A percentile compares a stretch with the other conserved stretches of the same genome.
Conservation (phyloP, 2,329 filamentous ascomycete genomes). For the Dendrostoma leiphaemia region DNA sequence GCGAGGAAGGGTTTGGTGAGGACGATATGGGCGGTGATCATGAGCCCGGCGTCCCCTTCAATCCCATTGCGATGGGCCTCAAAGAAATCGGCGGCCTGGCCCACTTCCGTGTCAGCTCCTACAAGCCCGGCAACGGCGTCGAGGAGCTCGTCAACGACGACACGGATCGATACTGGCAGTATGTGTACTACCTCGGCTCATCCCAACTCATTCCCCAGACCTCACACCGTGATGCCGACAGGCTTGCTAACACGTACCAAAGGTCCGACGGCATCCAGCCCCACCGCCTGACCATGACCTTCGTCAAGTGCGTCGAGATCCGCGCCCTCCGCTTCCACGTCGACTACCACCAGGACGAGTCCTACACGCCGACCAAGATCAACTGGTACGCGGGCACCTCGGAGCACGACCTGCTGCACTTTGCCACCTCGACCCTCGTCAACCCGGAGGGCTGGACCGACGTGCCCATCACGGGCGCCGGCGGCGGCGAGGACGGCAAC, state of each 20-base stretch:
- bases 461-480: slow-evolving; percentile 59
- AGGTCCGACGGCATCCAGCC: slow-evolving; percentile 83
- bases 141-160: slow-evolving; percentile 74
- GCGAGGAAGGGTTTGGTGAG: not conserved
- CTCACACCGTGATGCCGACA: too few relatives aligned
- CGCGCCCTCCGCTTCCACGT: slow-evolving; percentile 79
- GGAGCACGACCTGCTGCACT: slow-evolving; percentile 87
- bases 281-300: slow-evolving; percentile 76
- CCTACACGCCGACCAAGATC: slow-evolving; percentile 93
- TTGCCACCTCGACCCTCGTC: slow-evolving; percentile 74
- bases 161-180: slow-evolving; percentile 77
- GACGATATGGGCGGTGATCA: slow-evolving; percentile 13
- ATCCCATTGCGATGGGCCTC: slow-evolving; percentile 56
- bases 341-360: slow-evolving; percentile 90
- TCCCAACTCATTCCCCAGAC: not conserved
- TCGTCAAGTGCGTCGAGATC: slow-evolving; percentile 79
- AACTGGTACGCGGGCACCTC: slow-evolving; percentile 85
- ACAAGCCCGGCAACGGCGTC: slow-evolving; percentile 77
- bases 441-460: slow-evolving; percentile 89
- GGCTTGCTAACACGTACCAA: not conserved
- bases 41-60: slow-evolving; percentile 34
- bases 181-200: slow-evolving; percentile 29
- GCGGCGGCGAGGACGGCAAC: slow-evolving; percentile 63
- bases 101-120: slow-evolving; percentile 78
- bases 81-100: slow-evolving; percentile 85